phyloP scores from a whole-genome alignment of 2,329 filamentous ascomycete species.

The Teratosphaeria viscida region DNA sequence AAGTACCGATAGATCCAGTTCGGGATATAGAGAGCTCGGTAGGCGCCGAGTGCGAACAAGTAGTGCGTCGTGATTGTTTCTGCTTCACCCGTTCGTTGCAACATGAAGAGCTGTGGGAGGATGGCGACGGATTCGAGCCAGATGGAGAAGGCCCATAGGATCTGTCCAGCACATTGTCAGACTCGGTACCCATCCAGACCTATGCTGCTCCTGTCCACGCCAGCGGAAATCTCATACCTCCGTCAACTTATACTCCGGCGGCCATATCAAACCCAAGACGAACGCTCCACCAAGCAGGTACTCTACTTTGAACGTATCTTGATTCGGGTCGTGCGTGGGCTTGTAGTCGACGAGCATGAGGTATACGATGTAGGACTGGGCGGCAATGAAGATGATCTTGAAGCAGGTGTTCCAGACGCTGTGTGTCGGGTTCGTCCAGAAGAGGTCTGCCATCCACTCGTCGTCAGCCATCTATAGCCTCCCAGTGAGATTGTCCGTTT shows the following conservation, averaged over 20 bases:
- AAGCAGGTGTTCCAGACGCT: slow-evolving; percentile 81
- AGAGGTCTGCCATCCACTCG: slow-evolving; percentile 5
- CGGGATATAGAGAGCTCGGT: slow-evolving; percentile 91
- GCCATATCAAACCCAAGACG: slow-evolving; percentile 69
- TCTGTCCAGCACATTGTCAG: slow-evolving; percentile 38
- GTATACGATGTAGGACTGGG: slow-evolving; percentile 90
- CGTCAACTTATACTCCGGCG: slow-evolving; percentile 68
- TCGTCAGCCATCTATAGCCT: neutral
- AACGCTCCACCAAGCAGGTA: slow-evolving; percentile 79
- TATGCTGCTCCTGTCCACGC: slow-evolving; percentile 1
- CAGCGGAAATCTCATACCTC: slow-evolving; percentile 40
- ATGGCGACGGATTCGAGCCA: slow-evolving; percentile 98
- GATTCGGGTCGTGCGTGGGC: slow-evolving; percentile 90
- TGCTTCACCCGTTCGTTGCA: slow-evolving; percentile 92
- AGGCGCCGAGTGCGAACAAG: slow-evolving; percentile 82
- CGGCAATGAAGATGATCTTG: slow-evolving; percentile 88
- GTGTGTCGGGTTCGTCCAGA: slow-evolving; percentile 38
- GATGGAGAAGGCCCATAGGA: slow-evolving; percentile 95
- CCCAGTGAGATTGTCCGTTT: neutral
- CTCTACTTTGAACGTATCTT: slow-evolving; percentile 94
- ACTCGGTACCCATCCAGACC: neutral
- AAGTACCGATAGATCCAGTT: slow-evolving; percentile 96
- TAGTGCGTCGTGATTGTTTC: slow-evolving; percentile 99
- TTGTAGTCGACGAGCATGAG: slow-evolving; percentile 97
- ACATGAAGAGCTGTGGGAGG: slow-evolving; percentile 93